These are phyloP conservation scores for Lathyrus oleraceus DNA, from an alignment of 306 rosid species.

Conservation along the genomic window DNA sequence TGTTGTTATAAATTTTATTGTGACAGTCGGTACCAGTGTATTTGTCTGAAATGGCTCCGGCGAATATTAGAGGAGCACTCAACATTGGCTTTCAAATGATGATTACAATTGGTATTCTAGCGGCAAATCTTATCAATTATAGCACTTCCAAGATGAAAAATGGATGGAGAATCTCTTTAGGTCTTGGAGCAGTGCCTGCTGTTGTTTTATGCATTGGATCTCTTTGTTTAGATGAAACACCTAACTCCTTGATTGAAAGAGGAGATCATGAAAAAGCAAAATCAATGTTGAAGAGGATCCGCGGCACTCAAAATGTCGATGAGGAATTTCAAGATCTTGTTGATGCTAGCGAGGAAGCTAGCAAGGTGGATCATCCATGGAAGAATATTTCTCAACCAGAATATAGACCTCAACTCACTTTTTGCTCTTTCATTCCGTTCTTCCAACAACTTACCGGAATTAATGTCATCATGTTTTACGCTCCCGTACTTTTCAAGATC, in stretches of 20 bases:
- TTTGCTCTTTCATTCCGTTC: conserved; percentile 21
- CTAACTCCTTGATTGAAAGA: conserved; percentile 43
- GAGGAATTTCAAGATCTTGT: conserved; percentile 36
- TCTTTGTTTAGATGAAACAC: conserved; percentile 27
- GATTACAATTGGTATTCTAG: conserved; percentile 37
- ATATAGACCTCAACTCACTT: conserved; percentile 35
- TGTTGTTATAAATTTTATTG: no score
- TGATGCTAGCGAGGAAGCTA: conserved; percentile 37
- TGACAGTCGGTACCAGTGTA: conserved; percentile 38
- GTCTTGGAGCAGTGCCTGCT: conserved; percentile 34
- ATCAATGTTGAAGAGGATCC: conserved; percentile 28
- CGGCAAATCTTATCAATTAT: conserved; percentile 38
- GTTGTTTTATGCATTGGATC: conserved; percentile 5
- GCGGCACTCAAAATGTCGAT: conserved; percentile 27
- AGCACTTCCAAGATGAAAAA: neutral
- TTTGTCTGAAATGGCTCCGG: conserved; percentile 41
- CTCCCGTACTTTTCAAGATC: conserved; percentile 36
- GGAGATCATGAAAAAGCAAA: conserved; percentile 25
- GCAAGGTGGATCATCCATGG: conserved; percentile 27
- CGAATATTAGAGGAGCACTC: conserved; percentile 40
- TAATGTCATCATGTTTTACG: conserved; percentile 40
- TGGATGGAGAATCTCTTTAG: conserved; percentile 41
- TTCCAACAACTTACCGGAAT: conserved; percentile 43
- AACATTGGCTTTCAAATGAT: conserved; percentile 39
- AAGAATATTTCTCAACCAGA: conserved; percentile 17